phyloP scores from a whole-genome alignment of 495 filamentous ascomycete genomes.

The Annulohypoxylon bovei region DNA sequence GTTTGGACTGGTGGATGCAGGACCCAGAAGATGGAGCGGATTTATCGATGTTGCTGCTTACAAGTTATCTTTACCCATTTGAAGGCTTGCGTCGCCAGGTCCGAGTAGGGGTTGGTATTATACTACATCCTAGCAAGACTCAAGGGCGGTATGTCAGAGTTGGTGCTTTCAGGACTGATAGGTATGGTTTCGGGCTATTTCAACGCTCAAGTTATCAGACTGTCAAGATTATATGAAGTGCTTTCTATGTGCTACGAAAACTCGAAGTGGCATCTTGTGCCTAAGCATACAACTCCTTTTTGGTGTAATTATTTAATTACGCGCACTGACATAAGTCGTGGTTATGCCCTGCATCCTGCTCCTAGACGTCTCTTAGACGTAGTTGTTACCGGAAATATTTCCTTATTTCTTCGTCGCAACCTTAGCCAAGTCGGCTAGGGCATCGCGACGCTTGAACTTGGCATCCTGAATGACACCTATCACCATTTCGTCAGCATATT shows the following conservation, averaged over 20 bases:
- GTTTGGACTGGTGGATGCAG: not conserved
- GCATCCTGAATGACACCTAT: constrained; percentile 74
- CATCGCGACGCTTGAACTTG: constrained; percentile 77
- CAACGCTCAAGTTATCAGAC: not conserved
- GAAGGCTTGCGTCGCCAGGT: not conserved
- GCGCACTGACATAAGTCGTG: not conserved
- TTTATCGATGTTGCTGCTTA: not conserved
- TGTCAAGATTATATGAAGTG: not conserved
- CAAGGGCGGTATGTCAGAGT: not conserved
- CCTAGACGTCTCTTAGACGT: not conserved
- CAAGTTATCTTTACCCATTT: not conserved
- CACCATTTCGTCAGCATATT: constrained; percentile 24
- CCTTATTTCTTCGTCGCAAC: constrained; percentile 59
- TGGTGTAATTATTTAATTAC: not conserved
- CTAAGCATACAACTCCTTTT: not conserved
- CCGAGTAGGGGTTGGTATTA: not conserved
- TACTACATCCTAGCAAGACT: not conserved
- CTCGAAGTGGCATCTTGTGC: not conserved
- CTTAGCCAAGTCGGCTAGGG: constrained; percentile 69
- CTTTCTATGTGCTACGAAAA: not conserved
- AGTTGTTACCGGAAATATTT: not conserved
- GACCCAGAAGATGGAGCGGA: not conserved
- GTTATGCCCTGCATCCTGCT: not conserved
- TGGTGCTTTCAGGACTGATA: not conserved
- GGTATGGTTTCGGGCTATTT: not conserved